Conservation (phyloP, 345 rosid species). For the Populus pruinosa region DNA sequence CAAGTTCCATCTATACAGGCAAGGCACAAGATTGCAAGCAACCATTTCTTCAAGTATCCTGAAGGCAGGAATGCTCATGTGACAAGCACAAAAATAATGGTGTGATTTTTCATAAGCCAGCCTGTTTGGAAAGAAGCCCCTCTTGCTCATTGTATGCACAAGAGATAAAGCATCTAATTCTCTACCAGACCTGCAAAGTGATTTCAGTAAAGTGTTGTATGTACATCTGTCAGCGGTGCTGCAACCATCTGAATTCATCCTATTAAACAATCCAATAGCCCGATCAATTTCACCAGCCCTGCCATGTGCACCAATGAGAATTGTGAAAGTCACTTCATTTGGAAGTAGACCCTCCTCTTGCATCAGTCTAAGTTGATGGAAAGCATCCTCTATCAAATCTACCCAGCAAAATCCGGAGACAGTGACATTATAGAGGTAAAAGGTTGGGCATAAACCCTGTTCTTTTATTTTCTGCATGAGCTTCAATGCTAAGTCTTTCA, state of each 20-base stretch:
- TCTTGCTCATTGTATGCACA: conserved; percentile 46
- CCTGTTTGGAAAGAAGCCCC: conserved; percentile 43
- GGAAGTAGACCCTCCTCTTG: conserved; percentile 48
- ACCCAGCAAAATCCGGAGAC: conserved; percentile 48
- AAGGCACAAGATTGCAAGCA: conserved; percentile 24
- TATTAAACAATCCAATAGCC: conserved; percentile 52
- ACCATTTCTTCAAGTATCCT: conserved; percentile 57
- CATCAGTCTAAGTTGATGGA: conserved; percentile 51
- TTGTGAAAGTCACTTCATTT: conserved; percentile 60
- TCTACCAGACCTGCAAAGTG: conserved; percentile 49
- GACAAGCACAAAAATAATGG: conserved; percentile 39
- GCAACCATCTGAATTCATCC: conserved; percentile 41
- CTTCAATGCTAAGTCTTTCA: conserved; percentile 45
- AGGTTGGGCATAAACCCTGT: conserved; percentile 44
- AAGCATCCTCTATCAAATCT: conserved; percentile 50
- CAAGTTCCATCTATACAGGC: conserved; percentile 26
- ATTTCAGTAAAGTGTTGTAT: conserved; percentile 43
- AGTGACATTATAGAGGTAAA: conserved; percentile 49
- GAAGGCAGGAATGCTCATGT: conserved; percentile 44
- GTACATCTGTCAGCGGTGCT: conserved; percentile 37
- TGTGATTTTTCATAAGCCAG: conserved; percentile 44
- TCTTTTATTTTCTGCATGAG: conserved; percentile 39
- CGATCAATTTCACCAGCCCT: conserved; percentile 45
- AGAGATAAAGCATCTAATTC: conserved; percentile 44
- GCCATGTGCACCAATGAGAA: conserved; percentile 50